Percentiles rank a stretch among this genome's conserved stretches.
phyloP scores from a whole-genome alignment of 306 rosid species.

The Vigna trinervia region DNA sequence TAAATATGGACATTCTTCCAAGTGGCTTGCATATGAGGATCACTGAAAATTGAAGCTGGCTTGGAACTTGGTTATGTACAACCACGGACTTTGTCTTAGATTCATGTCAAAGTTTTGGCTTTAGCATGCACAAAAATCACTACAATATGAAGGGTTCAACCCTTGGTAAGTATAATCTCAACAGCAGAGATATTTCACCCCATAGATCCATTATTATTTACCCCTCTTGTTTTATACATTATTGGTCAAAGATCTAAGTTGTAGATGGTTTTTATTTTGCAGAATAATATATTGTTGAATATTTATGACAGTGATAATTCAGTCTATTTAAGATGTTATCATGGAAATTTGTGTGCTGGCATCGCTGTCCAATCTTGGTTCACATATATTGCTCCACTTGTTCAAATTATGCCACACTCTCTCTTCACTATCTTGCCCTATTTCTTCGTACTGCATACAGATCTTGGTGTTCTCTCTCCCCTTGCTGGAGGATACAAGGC shows the following conservation, averaged over 20 bases:
- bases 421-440: conserved; percentile 41
- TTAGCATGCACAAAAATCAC: conserved; percentile 39
- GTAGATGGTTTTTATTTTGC: background rate
- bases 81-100: conserved; percentile 48
- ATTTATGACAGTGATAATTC: conserved; percentile 53
- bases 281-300: conserved; percentile 15
- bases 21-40: conserved; percentile 49
- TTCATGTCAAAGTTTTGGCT: conserved; percentile 43
- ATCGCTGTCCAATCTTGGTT: conserved; percentile 56
- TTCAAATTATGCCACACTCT: conserved; percentile 20
- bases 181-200: conserved; percentile 31
- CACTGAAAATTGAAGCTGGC: conserved; percentile 57
- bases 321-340: conserved; percentile 49
- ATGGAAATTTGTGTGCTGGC: conserved; percentile 60
- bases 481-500: conserved; percentile 20
- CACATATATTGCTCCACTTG: conserved; percentile 33
- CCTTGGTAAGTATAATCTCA: conserved; percentile 41
- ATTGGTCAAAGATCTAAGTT: background rate
- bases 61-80: conserved; percentile 48
- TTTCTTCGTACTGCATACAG: conserved; percentile 38
- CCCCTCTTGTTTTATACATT: conserved; percentile 28
- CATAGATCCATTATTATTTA: conserved; percentile 34
- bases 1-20: conserved; percentile 46
- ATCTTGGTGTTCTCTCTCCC: conserved; percentile 24
- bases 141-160: conserved; percentile 48